Evolutionary conservation across 257 asterid genomes (phyloP), one percentile per base, ranked within the genome.

Genomic region (Ajuga chamaepitys): DNA sequence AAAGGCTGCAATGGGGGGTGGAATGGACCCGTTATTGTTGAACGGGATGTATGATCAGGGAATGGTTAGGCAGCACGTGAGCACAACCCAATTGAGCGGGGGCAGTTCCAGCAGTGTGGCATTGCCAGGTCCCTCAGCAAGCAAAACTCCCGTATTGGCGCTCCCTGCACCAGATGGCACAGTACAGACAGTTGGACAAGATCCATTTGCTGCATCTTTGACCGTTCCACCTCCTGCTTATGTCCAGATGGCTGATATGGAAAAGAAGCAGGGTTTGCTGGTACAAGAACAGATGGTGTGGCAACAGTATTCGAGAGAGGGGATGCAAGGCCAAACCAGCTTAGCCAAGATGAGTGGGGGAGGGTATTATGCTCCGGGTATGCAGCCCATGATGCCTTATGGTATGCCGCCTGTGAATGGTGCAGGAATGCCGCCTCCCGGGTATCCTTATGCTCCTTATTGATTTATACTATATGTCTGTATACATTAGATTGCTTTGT

Each of bases 21-120:
- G 95, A 9, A 68, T 89, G n/a, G 96, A 89, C 54, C 89, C 96
- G 0, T 61, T 89, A 20, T 67, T 89, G 79, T 67, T 89, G 82
- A 88, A 87, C 67, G 97, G 97, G 7, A 89, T 89, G 88, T 89
- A 89, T 54, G 97, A 89, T 76, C 95, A 87, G 71, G 97, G 97
- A 26, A 59, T 76, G 65, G 95, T 89, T 41, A 79, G 84, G 72
- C 95, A 87, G 44, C 97, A 89, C 12, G 80, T 77, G 60, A 77
- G 87, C 71, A 72, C 82, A 13, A 34, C 88, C 47, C 83, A 83
- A 26, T 26, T 71, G 74, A 77, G 79, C 10, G 91, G 96, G 0
- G 96, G 96, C 17, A 86, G 96, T 70, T 81, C 95, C 14, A 89
- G 96, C 65, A 89, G 95, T n/a, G 96, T 89, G 53, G 96, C 95